Conservation (phyloP, 768 basidiomycete species). For the Phaffia australis region DNA sequence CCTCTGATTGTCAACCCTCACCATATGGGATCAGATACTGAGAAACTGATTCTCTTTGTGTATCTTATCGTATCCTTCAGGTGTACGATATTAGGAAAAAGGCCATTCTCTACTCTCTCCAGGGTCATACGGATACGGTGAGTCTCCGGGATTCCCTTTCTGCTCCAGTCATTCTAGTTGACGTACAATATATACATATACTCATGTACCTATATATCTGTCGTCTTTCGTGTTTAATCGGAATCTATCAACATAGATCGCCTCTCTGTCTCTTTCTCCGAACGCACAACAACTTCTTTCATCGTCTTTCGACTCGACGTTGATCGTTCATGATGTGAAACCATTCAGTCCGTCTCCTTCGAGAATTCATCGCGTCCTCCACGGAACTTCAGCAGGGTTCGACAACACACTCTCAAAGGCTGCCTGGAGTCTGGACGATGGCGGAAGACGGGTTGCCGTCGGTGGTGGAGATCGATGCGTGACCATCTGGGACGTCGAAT, state of each 20-base stretch:
- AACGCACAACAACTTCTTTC: slow-evolving; percentile 78
- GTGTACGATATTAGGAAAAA: slow-evolving; percentile 82
- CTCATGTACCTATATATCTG: not conserved
- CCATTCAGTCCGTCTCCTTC: slow-evolving; percentile 82
- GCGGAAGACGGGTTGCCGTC: slow-evolving; percentile 37
- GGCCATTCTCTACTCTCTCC: slow-evolving; percentile 64
- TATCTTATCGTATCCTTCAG: slow-evolving; percentile 39
- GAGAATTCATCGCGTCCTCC: slow-evolving; percentile 56
- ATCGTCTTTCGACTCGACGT: slow-evolving; percentile 78
- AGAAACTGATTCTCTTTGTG: not conserved
- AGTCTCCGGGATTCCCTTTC: slow-evolving; percentile 13
- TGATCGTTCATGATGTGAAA: slow-evolving; percentile 80
- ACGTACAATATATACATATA: not conserved
- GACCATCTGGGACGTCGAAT: slow-evolving; percentile 41
- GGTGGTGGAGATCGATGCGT: slow-evolving; percentile 42
- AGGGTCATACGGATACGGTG: slow-evolving; percentile 74
- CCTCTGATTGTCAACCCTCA: not conserved
- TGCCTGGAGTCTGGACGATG: slow-evolving; percentile 55
- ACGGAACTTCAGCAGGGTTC: slow-evolving; percentile 85
- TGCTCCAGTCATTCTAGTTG: not conserved
- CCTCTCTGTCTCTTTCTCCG: slow-evolving; percentile 83
- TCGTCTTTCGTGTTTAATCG: not conserved
- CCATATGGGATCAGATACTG: not conserved
- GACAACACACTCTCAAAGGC: slow-evolving; percentile 74
- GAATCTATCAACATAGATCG: slow-evolving; percentile 43